A percentile compares a stretch with the other conserved stretches of the same genome.
Conservation (phyloP, 306 rosid genomes). For the Benincasa hispida region DNA sequence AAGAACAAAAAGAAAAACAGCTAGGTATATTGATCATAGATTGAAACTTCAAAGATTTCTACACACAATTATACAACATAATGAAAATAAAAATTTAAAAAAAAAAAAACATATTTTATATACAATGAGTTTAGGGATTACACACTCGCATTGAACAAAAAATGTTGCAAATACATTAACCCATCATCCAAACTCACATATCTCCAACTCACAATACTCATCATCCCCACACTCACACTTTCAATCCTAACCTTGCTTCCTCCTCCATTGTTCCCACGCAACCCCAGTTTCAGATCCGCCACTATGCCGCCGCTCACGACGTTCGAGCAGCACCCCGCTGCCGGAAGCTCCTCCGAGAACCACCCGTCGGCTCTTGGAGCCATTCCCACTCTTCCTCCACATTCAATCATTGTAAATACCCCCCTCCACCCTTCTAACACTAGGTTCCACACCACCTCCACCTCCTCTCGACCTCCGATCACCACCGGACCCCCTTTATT, state of each 20-base stretch:
- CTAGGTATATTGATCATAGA: no score
- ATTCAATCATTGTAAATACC: conserved; percentile 44
- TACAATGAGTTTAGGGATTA: background rate
- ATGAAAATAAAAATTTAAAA: no score
- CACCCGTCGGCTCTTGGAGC: conserved; percentile 25
- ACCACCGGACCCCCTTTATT: background rate
- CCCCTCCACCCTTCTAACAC: conserved; percentile 49
- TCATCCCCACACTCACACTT: conserved; percentile 35
- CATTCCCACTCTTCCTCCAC: conserved; percentile 26
- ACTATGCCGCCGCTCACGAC: conserved; percentile 30
- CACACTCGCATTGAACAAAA: background rate
- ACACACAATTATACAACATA: no score
- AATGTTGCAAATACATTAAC: conserved; percentile 15
- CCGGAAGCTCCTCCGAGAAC: conserved; percentile 51
- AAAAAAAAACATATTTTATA: background rate
- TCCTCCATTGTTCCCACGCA: background rate
- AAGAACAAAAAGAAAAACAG: no score
- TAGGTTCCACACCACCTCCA: conserved; percentile 52
- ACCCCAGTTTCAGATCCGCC: conserved; percentile 41
- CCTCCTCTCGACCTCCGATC: conserved; percentile 8
- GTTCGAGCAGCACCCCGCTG: conserved; percentile 29
- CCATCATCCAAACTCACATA: conserved; percentile 48
- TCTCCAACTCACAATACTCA: conserved; percentile 48
- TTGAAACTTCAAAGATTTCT: no score
- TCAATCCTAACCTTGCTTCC: conserved; percentile 14